Base-by-base conservation (phyloP, 305 asterid genomes). In the Plantago lanceolata region DNA sequence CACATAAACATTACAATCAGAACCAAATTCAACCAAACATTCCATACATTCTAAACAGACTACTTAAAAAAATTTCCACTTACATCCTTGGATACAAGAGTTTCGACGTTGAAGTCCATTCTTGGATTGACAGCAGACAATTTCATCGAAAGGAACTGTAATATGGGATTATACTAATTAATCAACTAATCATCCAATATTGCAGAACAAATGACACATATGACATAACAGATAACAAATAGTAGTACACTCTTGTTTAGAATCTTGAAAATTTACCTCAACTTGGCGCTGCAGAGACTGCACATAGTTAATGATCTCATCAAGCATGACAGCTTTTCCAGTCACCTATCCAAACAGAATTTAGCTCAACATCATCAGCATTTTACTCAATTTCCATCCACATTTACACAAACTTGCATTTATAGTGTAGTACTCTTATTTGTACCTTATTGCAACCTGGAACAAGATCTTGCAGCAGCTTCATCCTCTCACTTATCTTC, bases 261-360 rank as follows among this genome's bases (percentile, higher is more conserved):
- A n/a, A 43, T 64, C 61, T 28, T 53, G 50, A 40, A 8, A 40
- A n/a, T 63, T 74, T 73, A 88, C 96, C 96, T 88, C 96, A 48
- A 91, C 97, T 80, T 91, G 97, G 0, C 92, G 73, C 65, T 91
- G 96, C 21, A 91, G 78, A 35, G 97, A 90, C 78, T 88, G 96
- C 52, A 90, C 96, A 50, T 90, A 90, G 55, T 90, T 90, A 60
- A 90, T 90, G 65, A 90, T 90, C 82, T 90, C 97, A 80, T 90
- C 97, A 58, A 90, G 91, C 98, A 91, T 88, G 12, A 91, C 94
- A 63, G 98, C 98, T 85, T 91, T 91, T 45, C 98, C 98, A 54
- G 96, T 88, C 40, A 88, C 92, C 96, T 89, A 73, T 53, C 1
- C 5, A 13, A 26, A 17, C 45, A 40, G 59, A 19, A 61, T 8